Conservation (phyloP, 2,329 filamentous ascomycete genomes). For the Cryphonectria nitschkei region DNA sequence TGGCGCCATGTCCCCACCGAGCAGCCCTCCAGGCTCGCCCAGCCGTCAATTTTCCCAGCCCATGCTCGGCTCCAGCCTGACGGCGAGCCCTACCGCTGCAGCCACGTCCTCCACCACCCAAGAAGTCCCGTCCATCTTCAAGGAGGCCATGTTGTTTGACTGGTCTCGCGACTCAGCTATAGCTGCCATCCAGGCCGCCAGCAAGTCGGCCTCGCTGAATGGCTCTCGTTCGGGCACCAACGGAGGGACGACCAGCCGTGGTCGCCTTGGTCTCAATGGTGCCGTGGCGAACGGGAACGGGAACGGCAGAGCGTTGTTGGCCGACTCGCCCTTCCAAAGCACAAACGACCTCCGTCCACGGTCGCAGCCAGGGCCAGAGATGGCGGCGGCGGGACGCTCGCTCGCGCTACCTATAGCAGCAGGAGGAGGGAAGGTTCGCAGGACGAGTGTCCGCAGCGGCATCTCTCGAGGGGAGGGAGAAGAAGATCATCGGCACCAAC, state of each 20-base stretch:
- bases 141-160: conserved; percentile 75
- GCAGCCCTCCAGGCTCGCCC: conserved; percentile 72
- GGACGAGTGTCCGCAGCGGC: conserved; percentile 58
- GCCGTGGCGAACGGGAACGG: conserved; percentile 44
- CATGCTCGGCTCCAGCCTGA: conserved; percentile 56
- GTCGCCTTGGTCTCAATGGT: conserved; percentile 63
- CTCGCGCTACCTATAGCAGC: conserved; percentile 36
- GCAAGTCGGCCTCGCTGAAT: conserved; percentile 73
- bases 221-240: conserved; percentile 72
- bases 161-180: conserved; percentile 81
- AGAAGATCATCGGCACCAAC: conserved; percentile 32
- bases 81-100: conserved; percentile 37
- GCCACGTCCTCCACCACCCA: conserved; percentile 41
- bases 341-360: conserved; percentile 55
- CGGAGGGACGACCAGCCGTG: conserved; percentile 49
- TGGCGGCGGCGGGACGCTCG: conserved; percentile 18
- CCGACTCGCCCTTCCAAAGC: conserved; percentile 51
- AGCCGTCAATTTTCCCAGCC: conserved; percentile 66
- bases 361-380: conserved; percentile 45
- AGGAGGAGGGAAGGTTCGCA: conserved; percentile 47
- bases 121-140: conserved; percentile 68
- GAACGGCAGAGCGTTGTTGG: conserved; percentile 39
- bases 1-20: conserved; percentile 60
- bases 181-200: conserved; percentile 67
- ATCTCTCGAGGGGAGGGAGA: conserved; percentile 44